Conservation (phyloP, 1,139 yeast species). For the Suhomyces coccinellae region DNA sequence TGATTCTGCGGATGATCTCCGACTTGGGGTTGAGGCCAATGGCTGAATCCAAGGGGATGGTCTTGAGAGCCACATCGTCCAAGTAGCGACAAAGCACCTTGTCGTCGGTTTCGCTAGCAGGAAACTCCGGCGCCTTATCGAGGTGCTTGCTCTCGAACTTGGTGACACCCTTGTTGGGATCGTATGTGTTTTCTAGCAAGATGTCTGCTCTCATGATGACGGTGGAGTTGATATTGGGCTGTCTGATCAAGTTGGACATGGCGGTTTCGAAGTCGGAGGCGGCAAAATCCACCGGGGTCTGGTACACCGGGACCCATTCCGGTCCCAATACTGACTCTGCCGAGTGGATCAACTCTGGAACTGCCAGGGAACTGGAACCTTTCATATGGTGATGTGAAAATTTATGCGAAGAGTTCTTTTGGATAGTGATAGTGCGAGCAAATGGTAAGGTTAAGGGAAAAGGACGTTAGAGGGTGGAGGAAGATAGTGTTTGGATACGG, state of each 20-base stretch:
- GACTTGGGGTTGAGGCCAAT: constrained; percentile 39
- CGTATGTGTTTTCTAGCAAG: constrained; percentile 53
- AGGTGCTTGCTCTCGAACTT: constrained; percentile 36
- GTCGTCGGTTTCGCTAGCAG: constrained; percentile 28
- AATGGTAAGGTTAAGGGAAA: neutral
- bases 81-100: constrained; percentile 48
- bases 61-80: constrained; percentile 55
- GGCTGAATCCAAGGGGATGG: constrained; percentile 39
- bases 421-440: neutral
- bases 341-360: constrained; percentile 3
- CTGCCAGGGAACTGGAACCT: neutral
- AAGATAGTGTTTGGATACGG: no score
- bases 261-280: constrained; percentile 66
- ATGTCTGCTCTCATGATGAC: constrained; percentile 89
- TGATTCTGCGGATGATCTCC: constrained; percentile 71
- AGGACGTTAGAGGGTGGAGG: no score
- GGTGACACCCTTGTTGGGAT: constrained; percentile 36
- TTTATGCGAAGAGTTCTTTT: constrained; percentile 1
- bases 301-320: constrained; percentile 64
- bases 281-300: constrained; percentile 45
- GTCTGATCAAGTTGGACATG: constrained; percentile 75
- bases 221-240: constrained; percentile 91
- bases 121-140: constrained; percentile 35
- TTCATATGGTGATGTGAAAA: constrained; percentile 2
- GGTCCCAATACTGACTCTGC: constrained; percentile 54